phyloP scores from a whole-genome alignment of 768 basidiomycete genomes.

The Collybia sordida region DNA sequence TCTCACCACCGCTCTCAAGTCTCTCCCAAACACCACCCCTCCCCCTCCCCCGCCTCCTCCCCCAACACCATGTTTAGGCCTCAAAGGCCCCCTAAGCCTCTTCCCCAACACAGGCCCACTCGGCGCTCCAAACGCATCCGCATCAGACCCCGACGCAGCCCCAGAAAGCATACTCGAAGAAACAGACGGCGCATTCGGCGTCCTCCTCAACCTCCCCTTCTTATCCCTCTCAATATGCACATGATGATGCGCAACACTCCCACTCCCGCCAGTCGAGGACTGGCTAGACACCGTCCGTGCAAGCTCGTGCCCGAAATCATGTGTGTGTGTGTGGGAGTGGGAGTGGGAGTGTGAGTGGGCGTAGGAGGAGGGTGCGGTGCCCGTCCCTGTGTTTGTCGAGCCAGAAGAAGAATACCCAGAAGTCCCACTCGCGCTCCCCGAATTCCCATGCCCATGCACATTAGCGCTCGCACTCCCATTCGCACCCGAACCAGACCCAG shows the following conservation, averaged over 20 bases:
- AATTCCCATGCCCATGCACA: conserved; percentile 4
- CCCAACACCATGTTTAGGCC: conserved; percentile 28
- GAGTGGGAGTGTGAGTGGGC: conserved; percentile 6
- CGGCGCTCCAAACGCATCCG: conserved; percentile 40
- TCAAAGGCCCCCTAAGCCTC: conserved; percentile 54
- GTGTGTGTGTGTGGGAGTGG: conserved; percentile 16
- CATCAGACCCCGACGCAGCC: conserved; percentile 21
- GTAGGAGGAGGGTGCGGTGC: conserved; percentile 31
- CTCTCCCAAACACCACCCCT: conserved; percentile 64
- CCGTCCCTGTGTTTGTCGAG: conserved; percentile 20
- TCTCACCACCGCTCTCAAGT: conserved; percentile 51
- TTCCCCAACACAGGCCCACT: conserved; percentile 54
- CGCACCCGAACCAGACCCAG: too few species aligned
- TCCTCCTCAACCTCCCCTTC: conserved; percentile 45
- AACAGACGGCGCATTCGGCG: conserved; percentile 61
- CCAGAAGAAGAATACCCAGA: conserved; percentile 42
- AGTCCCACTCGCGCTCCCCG: conserved; percentile 1
- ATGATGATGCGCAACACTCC: not conserved
- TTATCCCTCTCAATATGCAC: conserved; percentile 8
- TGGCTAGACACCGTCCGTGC: conserved; percentile 14
- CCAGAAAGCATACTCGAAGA: conserved; percentile 41
- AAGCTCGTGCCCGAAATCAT: conserved; percentile 10
- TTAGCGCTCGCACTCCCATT: conserved; percentile 28
- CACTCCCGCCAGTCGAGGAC: conserved; percentile 7
- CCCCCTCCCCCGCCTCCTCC: conserved; percentile 27